phyloP scores from a whole-genome alignment of 1,139 yeast genomes.

The Hyphopichia wangnamkhiaoensis region DNA sequence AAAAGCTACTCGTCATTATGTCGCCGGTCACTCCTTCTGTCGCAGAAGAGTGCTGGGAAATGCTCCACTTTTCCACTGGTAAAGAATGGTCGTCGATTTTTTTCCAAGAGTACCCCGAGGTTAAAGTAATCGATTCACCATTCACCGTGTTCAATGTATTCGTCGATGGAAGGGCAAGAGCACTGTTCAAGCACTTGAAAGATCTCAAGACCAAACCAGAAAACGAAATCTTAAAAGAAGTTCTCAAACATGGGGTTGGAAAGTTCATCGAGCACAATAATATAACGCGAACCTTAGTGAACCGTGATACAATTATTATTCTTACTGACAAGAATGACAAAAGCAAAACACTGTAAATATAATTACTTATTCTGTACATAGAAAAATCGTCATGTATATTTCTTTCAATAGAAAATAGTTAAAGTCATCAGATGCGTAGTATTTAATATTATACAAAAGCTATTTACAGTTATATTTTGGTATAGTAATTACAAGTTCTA shows the following conservation, averaged over 20 bases:
- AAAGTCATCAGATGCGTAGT: too few species aligned
- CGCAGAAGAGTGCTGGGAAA: constrained; percentile 82
- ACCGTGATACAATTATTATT: constrained; percentile 31
- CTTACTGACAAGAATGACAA: constrained; percentile 14
- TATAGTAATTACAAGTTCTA: background rate
- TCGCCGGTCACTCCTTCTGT: constrained; percentile 80
- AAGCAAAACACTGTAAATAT: background rate
- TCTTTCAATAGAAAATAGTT: too few species aligned
- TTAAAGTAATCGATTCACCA: constrained; percentile 37
- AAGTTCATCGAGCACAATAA: constrained; percentile 9
- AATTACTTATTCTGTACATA: too few species aligned
- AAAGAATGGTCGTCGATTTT: constrained; percentile 55
- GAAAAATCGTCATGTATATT: too few species aligned
- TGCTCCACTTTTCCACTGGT: constrained; percentile 32
- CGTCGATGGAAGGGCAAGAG: constrained; percentile 69
- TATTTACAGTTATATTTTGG: too few species aligned
- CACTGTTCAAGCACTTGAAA: constrained; percentile 41
- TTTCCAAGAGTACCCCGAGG: constrained; percentile 52
- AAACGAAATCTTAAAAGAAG: constrained; percentile 12
- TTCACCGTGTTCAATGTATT: constrained; percentile 51
- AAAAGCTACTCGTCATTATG: constrained; percentile 56
- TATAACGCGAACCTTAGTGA: constrained; percentile 23
- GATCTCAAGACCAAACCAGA: constrained; percentile 26
- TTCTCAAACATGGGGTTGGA: constrained; percentile 13
- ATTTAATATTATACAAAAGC: too few species aligned